phyloP scores from a whole-genome alignment of 192 early-diverging fungal species.

The Backusella sp. region DNA sequence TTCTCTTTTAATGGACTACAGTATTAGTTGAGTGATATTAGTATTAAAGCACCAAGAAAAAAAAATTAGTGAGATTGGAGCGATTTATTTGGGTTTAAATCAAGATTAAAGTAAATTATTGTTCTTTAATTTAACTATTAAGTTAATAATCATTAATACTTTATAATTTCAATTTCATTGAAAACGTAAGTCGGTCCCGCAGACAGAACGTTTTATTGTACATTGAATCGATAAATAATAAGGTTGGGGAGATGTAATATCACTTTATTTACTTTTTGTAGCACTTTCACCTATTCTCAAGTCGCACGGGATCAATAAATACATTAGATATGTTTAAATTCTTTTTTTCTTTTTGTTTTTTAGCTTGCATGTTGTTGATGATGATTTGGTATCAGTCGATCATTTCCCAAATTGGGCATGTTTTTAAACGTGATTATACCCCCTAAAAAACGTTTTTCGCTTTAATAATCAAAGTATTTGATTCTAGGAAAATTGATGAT shows the following conservation, averaged over 20 bases:
- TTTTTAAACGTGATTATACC: background rate
- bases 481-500: background rate
- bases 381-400: background rate
- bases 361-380: background rate
- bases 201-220: background rate
- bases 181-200: background rate
- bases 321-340: background rate
- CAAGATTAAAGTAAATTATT: background rate
- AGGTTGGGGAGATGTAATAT: background rate
- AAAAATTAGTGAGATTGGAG: background rate
- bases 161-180: background rate
- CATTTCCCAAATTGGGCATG: background rate
- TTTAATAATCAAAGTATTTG: background rate
- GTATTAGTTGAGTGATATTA: background rate
- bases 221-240: background rate
- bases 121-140: background rate
- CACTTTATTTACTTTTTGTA: background rate
- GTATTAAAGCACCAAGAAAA: background rate
- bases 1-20: background rate
- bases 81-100: background rate
- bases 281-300: background rate
- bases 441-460: background rate
- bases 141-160: background rate
- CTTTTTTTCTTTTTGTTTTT: background rate
- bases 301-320: constrained; percentile 2